These are phyloP conservation scores for Heracleum sosnowskyi DNA, from an alignment of 129 eudicot species.

Conservation along the genomic window DNA sequence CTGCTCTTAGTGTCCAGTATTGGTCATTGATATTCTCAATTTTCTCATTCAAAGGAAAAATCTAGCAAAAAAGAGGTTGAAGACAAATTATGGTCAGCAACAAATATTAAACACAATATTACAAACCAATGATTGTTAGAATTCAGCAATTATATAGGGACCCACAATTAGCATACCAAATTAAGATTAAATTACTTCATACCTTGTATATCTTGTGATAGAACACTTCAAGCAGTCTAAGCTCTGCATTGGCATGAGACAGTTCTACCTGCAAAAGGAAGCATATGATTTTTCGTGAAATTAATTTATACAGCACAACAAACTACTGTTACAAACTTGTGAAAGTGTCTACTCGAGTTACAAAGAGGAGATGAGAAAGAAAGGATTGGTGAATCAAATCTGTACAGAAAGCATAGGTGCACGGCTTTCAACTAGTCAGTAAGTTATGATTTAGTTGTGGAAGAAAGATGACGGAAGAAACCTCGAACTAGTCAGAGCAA, in stretches of 20 bases:
- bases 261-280: slow-evolving; percentile 58
- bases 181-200: not conserved
- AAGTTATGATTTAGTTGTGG: not conserved
- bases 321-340: not conserved
- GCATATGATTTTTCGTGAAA: not conserved
- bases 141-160: not conserved
- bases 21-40: slow-evolving; percentile 95
- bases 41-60: slow-evolving; percentile 69
- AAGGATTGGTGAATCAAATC: not conserved
- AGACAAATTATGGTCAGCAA: not conserved
- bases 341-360: not conserved
- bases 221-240: slow-evolving; percentile 95
- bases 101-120: not conserved
- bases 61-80: slow-evolving; percentile 37
- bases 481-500: not conserved
- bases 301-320: not conserved
- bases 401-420: not conserved
- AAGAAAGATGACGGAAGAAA: not conserved
- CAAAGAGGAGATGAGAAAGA: not conserved
- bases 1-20: slow-evolving; percentile 93
- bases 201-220: slow-evolving; percentile 99
- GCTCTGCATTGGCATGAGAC: slow-evolving; percentile 82
- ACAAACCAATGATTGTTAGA: not conserved
- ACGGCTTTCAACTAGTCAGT: too few species aligned
- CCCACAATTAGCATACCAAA: not conserved